These are phyloP conservation scores for Camelina laxa DNA, from an alignment of 345 rosid genomes.

Conservation along the genomic window DNA sequence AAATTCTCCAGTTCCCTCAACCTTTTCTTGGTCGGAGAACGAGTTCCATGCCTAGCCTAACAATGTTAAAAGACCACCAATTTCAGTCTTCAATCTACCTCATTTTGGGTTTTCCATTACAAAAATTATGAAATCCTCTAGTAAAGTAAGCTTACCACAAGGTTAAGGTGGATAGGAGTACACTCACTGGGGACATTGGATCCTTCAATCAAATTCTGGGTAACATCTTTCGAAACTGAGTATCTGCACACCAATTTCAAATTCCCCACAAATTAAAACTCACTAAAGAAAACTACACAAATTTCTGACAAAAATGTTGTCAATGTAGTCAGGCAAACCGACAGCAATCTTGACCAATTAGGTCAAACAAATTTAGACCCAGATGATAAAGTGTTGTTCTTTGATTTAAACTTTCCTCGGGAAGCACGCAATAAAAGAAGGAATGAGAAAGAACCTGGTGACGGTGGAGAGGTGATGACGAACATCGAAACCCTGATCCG, in stretches of 20 bases:
- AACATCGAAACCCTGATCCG: slow-evolving; percentile 64
- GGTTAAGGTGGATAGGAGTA: slow-evolving; percentile 83
- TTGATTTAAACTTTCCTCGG: slow-evolving; percentile 3
- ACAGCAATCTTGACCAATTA: neutral
- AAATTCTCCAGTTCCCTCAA: slow-evolving; percentile 70
- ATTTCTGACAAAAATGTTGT: neutral
- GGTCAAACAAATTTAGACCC: neutral
- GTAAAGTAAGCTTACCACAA: slow-evolving; percentile 66
- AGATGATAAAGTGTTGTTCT: slow-evolving; percentile 15
- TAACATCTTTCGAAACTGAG: slow-evolving; percentile 59
- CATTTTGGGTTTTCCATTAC: neutral
- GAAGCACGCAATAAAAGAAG: neutral
- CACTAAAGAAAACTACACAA: neutral
- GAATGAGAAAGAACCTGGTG: slow-evolving; percentile 52
- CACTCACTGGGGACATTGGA: slow-evolving; percentile 65
- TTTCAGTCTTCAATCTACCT: slow-evolving; percentile 2
- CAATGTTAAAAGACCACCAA: neutral
- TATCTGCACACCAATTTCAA: slow-evolving; percentile 58
- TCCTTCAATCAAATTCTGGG: slow-evolving; percentile 44
- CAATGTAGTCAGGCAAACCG: neutral
- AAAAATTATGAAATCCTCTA: neutral
- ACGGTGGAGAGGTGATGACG: slow-evolving; percentile 75
- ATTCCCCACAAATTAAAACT: neutral
- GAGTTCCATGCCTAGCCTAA: slow-evolving; percentile 98
- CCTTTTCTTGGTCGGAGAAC: slow-evolving; percentile 90